Conservation (phyloP, 805 yeast genomes). For the Candida nitratophila region DNA sequence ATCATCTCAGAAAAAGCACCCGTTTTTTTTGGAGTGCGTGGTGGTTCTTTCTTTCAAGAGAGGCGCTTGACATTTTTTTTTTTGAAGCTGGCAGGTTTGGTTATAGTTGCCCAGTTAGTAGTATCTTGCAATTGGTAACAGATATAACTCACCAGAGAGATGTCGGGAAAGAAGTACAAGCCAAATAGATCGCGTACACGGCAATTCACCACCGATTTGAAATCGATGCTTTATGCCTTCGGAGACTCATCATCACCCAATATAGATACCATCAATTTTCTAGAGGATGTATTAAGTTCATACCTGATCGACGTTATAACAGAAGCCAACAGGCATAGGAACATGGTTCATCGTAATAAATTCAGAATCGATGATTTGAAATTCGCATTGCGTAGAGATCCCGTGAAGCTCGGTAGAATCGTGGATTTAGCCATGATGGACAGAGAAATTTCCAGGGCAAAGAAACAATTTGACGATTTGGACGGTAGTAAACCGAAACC, state of each 20-base stretch:
- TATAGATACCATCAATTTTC: slow-evolving; percentile 53
- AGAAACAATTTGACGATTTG: slow-evolving; percentile 57
- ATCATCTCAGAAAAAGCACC: too few relatives aligned
- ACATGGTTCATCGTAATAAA: slow-evolving; percentile 47
- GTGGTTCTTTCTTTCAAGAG: too few relatives aligned
- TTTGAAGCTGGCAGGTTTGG: too few relatives aligned
- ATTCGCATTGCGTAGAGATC: slow-evolving; percentile 61
- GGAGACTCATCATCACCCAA: slow-evolving; percentile 69
- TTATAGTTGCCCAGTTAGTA: too few relatives aligned
- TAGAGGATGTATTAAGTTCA: slow-evolving; percentile 62
- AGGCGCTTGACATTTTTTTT: too few relatives aligned
- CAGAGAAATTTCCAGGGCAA: slow-evolving; percentile 56
- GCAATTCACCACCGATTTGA: slow-evolving; percentile 34
- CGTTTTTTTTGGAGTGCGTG: too few relatives aligned
- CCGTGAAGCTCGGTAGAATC: slow-evolving; percentile 61
- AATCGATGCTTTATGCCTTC: slow-evolving; percentile 58
- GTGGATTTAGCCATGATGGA: slow-evolving; percentile 56
- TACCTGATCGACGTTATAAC: slow-evolving; percentile 49
- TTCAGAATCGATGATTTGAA: slow-evolving; percentile 67
- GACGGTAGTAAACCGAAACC: slow-evolving; percentile 37
- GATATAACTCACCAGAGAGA: not conserved
- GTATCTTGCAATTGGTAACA: too few relatives aligned
- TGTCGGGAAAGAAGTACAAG: not conserved
- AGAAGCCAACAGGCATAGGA: slow-evolving; percentile 46
- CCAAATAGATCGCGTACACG: not conserved